phyloP scores from a whole-genome alignment of 345 rosid genomes.

The Eucalyptus camaldulensis region DNA sequence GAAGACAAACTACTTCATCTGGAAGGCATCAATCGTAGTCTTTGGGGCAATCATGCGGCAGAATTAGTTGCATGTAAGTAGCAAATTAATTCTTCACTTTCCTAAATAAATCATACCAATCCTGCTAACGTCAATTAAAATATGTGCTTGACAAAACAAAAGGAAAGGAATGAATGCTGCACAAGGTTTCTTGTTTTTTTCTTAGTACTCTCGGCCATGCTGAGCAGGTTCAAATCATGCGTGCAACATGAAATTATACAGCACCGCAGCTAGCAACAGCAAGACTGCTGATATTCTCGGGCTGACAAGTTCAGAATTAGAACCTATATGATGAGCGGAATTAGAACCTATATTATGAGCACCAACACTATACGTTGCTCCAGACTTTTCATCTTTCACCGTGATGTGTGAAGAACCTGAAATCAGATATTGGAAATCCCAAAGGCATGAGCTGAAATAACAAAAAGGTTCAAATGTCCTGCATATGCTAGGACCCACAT shows the following conservation, averaged over 20 bases:
- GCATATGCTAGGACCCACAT: not conserved
- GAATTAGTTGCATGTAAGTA: not conserved
- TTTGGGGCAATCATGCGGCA: not conserved
- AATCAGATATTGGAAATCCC: not conserved
- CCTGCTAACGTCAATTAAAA: not conserved
- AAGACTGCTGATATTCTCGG: slow-evolving; percentile 12
- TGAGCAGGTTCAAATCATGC: not conserved
- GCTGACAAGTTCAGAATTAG: not conserved
- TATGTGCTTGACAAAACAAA: not conserved
- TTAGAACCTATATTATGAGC: slow-evolving; percentile 37
- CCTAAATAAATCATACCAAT: not conserved
- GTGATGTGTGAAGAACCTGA: slow-evolving; percentile 74
- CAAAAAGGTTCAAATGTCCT: not conserved
- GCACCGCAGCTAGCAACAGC: slow-evolving; percentile 10
- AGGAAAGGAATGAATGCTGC: slow-evolving; percentile 1
- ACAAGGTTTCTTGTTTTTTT: not conserved
- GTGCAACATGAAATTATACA: slow-evolving; percentile 9
- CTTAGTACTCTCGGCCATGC: not conserved
- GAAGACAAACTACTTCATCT: not conserved
- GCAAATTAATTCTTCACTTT: not conserved
- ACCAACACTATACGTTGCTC: slow-evolving; percentile 26
- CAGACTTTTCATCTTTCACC: slow-evolving; percentile 41
- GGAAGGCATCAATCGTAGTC: not conserved
- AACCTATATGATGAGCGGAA: not conserved
- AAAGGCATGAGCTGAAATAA: not conserved